Percentiles rank a stretch among this genome's conserved stretches.
Conservation (phyloP, 805 yeast species). For the Suhomyces sp. region DNA sequence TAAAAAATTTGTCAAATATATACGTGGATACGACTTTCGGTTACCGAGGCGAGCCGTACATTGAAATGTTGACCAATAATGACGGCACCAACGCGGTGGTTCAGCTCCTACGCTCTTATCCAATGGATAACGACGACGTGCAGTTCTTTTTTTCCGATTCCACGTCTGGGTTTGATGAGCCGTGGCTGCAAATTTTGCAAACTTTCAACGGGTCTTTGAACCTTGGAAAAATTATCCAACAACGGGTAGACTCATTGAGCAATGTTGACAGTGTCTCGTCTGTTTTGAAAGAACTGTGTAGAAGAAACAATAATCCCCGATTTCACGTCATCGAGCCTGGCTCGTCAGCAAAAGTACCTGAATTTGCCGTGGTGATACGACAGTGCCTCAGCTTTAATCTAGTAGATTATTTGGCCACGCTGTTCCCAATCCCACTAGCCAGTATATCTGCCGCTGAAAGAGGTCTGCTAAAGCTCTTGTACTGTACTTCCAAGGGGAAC, state of each 20-base stretch:
- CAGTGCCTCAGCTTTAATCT: constrained; percentile 39
- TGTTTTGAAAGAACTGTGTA: not conserved
- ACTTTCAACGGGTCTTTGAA: constrained; percentile 17
- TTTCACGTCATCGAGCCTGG: constrained; percentile 1
- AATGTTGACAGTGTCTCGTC: not conserved
- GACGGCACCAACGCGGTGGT: constrained; percentile 38
- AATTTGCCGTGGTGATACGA: constrained; percentile 23
- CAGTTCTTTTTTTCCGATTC: constrained; percentile 40
- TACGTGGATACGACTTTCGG: constrained; percentile 57
- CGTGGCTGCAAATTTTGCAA: constrained; percentile 39
- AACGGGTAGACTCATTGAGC: not conserved
- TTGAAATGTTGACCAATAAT: constrained; percentile 40
- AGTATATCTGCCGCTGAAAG: constrained; percentile 12
- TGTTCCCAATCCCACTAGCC: constrained; percentile 23
- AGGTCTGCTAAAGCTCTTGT: constrained; percentile 10
- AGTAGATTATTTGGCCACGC: constrained; percentile 28
- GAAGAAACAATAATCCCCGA: not conserved
- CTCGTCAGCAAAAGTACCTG: not conserved
- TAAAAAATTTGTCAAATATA: constrained; percentile 37
- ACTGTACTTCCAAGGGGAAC: constrained; percentile 18
- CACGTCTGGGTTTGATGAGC: constrained; percentile 52
- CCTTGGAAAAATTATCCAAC: constrained; percentile 4
- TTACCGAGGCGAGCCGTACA: constrained; percentile 47
- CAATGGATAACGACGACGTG: constrained; percentile 36
- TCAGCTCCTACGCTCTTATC: constrained; percentile 39